Conservation (phyloP, 495 filamentous ascomycete genomes). For the Ascobolus immersus region DNA sequence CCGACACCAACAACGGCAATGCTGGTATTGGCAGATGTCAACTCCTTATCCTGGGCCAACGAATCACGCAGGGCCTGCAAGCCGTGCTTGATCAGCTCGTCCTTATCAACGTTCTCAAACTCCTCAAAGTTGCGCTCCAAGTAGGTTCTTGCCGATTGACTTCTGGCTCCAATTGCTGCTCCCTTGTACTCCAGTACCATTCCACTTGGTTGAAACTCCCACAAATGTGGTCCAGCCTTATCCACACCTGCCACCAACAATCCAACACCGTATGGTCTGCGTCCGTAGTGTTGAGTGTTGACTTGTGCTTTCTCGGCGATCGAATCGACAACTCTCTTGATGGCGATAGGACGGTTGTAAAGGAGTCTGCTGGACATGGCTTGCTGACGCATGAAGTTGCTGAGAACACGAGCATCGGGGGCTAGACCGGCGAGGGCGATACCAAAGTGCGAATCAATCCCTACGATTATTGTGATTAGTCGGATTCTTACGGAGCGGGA, state of each 20-base stretch:
- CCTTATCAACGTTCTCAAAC: conserved; percentile 43
- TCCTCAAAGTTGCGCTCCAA: conserved; percentile 70
- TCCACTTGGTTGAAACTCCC: conserved; percentile 91
- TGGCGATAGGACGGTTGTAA: conserved; percentile 73
- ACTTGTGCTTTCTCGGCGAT: conserved; percentile 91
- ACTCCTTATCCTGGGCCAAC: conserved; percentile 83
- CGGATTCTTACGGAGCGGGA: neutral
- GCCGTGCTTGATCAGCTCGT: conserved; percentile 77
- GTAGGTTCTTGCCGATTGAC: conserved; percentile 93
- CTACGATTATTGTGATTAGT: conserved; percentile 3
- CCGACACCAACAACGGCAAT: conserved; percentile 53
- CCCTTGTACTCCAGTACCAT: conserved; percentile 93
- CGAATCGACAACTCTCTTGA: conserved; percentile 62
- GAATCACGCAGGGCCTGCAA: conserved; percentile 83
- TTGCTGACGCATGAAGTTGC: conserved; percentile 99
- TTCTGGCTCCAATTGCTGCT: conserved; percentile 81
- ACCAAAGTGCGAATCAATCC: conserved; percentile 83
- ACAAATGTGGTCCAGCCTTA: conserved; percentile 75
- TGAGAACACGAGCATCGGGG: conserved; percentile 93
- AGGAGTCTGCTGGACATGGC: conserved; percentile 83
- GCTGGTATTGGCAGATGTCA: conserved; percentile 88
- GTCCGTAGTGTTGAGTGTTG: conserved; percentile 94
- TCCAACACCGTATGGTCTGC: conserved; percentile 87
- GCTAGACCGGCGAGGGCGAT: conserved; percentile 91
- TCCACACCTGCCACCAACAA: conserved; percentile 85